Base-by-base conservation (phyloP, 805 yeast species). In the Candida qinlingensis region DNA sequence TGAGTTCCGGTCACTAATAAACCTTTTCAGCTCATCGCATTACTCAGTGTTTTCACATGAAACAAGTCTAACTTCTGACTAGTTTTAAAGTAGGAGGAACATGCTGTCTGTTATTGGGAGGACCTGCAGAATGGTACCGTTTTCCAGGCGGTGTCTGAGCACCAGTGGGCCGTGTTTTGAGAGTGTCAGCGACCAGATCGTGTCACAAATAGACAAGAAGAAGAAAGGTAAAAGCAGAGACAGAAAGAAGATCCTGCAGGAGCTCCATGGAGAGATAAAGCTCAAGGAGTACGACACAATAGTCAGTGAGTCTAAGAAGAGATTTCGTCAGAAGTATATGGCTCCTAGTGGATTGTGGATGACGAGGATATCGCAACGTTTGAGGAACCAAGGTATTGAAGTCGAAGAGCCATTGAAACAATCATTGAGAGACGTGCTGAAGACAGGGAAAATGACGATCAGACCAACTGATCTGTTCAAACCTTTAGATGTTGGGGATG, bases 401-500 rank as follows among this genome's bases (percentile, higher is more conserved):
- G 35, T 41, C 8, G n/a, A 30, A 10, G 37, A 37, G 27, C 28
- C 11, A 5, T n/a, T 38, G 8, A 38, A 31, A 11, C 9, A 11
- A 3, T 7, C 34, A 9, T 29, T 44, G 4, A 34, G 33, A 36
- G 10, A 13, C 6, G 36, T 26, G 5, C 12, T 47, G 35, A 13
- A 7, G 19, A 27, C n/a, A 29, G 10, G n/a, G 19, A 19, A 6
- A 3, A 27, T 10, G 27, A 45, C 31, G 51, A 44, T 4, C 7
- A 46, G 11, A 34, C 51, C n/a, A 12, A 13, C 44, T 10, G 55
- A 56, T 34, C 42, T 61, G 9, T 59, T 54, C 37, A 30, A 46
- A 4, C 58, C 65, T 0, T 36, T 60, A 4, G 55, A 57, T 30
- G 40, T 80, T 4, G 91, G 92, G 41, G 91, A 85, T 62, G 66